Conservation (phyloP, 2,329 filamentous ascomycete genomes). For the Zasmidium angulare region DNA sequence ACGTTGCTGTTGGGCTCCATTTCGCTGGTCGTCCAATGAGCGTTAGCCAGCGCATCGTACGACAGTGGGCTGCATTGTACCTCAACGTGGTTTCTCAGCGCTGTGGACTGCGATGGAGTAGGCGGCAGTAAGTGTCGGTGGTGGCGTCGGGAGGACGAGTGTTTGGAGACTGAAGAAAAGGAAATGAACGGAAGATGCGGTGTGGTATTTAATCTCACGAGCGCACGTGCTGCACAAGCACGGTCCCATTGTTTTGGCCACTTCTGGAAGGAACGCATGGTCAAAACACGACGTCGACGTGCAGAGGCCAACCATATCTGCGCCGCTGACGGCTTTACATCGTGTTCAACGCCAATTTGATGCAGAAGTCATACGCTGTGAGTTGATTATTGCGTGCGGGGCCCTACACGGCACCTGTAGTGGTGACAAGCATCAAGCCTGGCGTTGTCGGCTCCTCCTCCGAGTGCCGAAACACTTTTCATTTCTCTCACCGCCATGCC, state of each 20-base stretch:
- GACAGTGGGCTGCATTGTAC: background rate
- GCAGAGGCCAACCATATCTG: background rate
- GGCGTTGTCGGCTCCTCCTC: background rate
- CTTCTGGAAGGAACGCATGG: background rate
- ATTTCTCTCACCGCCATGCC: background rate
- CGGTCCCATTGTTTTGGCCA: background rate
- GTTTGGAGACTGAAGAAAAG: background rate
- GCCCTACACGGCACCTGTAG: background rate
- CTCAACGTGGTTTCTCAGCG: background rate
- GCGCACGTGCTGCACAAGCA: background rate
- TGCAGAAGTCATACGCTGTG: too few species aligned
- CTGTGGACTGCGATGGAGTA: background rate
- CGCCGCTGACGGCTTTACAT: background rate
- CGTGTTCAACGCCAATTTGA: background rate
- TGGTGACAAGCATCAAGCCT: background rate
- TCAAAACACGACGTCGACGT: background rate
- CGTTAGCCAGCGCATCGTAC: background rate
- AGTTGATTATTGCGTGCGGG: too few species aligned
- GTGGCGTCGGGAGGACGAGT: background rate
- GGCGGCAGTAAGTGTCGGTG: background rate
- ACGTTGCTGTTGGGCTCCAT: slow-evolving; percentile 6
- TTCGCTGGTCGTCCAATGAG: background rate
- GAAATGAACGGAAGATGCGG: background rate
- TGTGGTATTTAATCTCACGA: background rate
- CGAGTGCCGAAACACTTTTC: background rate